phyloP scores from a whole-genome alignment of 495 filamentous ascomycete species.

The Bacidia gigantensis region DNA sequence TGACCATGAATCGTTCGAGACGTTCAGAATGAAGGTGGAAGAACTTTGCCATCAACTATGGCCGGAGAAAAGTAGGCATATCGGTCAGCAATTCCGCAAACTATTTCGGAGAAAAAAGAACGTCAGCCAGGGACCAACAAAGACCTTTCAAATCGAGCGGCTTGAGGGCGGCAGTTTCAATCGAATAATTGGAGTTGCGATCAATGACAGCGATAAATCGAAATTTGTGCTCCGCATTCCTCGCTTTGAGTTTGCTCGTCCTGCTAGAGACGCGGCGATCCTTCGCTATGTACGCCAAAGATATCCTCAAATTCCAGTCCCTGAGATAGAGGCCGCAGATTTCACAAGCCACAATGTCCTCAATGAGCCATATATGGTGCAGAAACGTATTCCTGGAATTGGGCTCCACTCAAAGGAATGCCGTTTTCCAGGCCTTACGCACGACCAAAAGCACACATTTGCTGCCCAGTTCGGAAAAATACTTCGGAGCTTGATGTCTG shows the following conservation, averaged over 20 bases:
- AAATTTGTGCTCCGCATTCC: constrained; percentile 6
- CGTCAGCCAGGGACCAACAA: neutral
- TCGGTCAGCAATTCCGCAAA: neutral
- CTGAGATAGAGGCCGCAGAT: constrained; percentile 1
- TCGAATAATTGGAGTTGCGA: constrained; percentile 9
- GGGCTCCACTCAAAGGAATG: neutral
- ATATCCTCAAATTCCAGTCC: constrained; percentile 7
- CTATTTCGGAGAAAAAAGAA: neutral
- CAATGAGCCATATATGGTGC: constrained; percentile 9
- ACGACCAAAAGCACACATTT: constrained; percentile 8
- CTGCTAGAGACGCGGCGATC: constrained; percentile 3
- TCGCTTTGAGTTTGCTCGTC: neutral
- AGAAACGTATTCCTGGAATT: constrained; percentile 3
- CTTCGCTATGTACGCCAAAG: constrained; percentile 1
- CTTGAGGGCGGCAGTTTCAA: constrained; percentile 11
- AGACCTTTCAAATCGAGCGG: constrained; percentile 3
- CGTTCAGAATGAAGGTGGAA: neutral
- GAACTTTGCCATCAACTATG: neutral
- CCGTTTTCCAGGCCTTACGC: neutral
- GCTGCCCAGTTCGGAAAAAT: constrained; percentile 3
- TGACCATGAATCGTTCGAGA: constrained; percentile 1
- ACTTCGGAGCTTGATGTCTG: neutral
- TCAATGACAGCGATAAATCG: neutral
- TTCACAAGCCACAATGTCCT: constrained; percentile 3
- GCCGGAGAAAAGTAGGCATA: neutral